phyloP scores from a whole-genome alignment of 192 early-diverging fungal genomes.

The Coemansia sp. region DNA sequence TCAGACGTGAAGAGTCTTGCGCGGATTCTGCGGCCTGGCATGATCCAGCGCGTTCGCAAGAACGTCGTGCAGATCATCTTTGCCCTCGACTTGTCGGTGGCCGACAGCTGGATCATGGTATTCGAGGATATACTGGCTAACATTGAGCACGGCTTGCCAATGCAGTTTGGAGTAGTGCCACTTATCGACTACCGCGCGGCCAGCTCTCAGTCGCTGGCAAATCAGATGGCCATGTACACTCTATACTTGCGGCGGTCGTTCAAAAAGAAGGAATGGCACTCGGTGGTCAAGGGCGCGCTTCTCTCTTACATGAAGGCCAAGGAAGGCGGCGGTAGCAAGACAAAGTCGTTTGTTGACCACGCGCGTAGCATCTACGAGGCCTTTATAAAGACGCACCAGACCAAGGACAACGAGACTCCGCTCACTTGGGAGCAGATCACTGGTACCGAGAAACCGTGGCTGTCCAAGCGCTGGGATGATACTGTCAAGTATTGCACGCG shows the following conservation, averaged over 20 bases:
- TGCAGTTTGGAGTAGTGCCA: slow-evolving; percentile 86
- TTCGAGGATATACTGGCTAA: slow-evolving; percentile 63
- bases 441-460: slow-evolving; percentile 5
- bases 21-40: slow-evolving; percentile 63
- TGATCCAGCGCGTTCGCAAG: slow-evolving; percentile 70
- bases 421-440: slow-evolving; percentile 35
- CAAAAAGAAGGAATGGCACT: slow-evolving; percentile 30
- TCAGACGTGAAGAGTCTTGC: slow-evolving; percentile 54
- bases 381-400: slow-evolving; percentile 22
- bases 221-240: slow-evolving; percentile 36
- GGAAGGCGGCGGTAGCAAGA: not conserved
- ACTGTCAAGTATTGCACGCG: slow-evolving; percentile 35
- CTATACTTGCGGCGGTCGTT: slow-evolving; percentile 42
- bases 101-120: slow-evolving; percentile 57
- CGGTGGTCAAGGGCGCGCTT: slow-evolving; percentile 28
- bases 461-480: slow-evolving; percentile 34
- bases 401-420: slow-evolving; percentile 23
- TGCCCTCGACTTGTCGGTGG: slow-evolving; percentile 66
- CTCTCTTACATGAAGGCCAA: slow-evolving; percentile 12
- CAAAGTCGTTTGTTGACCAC: slow-evolving; percentile 10
- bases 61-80: slow-evolving; percentile 79
- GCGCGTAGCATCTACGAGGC: slow-evolving; percentile 24
- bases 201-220: slow-evolving; percentile 19
- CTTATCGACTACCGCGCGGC: slow-evolving; percentile 43
- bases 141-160: slow-evolving; percentile 68